Evolutionary conservation across 441 rosid species (phyloP), one percentile per base, ranked within the genome.

Genomic region (Capsella rubella): DNA sequence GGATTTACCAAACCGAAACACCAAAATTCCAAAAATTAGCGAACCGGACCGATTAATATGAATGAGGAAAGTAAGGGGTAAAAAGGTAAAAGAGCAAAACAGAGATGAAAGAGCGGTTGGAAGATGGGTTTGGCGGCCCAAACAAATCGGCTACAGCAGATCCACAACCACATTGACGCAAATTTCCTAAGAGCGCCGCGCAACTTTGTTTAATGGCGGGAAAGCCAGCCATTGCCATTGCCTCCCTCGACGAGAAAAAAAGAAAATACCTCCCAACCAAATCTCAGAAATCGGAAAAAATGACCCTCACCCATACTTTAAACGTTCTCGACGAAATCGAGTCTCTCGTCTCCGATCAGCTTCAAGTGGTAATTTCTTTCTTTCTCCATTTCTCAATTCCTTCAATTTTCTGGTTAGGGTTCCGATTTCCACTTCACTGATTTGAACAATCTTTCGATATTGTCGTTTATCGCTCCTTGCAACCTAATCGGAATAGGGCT

Each of bases 281-380:
- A 47, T 73, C 71, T 16, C 64, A 71, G 74, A 67, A n/a, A 29
- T 5, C 65, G 68, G 31, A 16, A 35, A 79, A 37, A 18, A 88
- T 86, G 87, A 46, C 81, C 6, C 67, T 75, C 52, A 87, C 82
- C 13, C 93, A 86, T 87, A 84, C 95, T 86, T 86, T 86, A 77
- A 85, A 82, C 51, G 57, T 90, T 21, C 83, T 86, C 43, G 86
- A 88, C 18, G 90, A 93, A 79, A 78, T 93, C 74, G 83, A 89
- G 60, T 76, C 90, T 69, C 87, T 89, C 40, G 89, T 90, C 69
- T 86, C 91, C 51, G 96, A 90, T 84, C 83, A 87, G 52, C 84
- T 86, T 65, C 92, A 87, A 93, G 92, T 87, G 86, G 97, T 93
- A 84, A 77, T 59, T 8, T 37, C 39, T 37, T 71, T 65, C 11